These are phyloP conservation scores for Pneumocystis murina DNA, from an alignment of 1,139 yeast species.

Conservation along the genomic window DNA sequence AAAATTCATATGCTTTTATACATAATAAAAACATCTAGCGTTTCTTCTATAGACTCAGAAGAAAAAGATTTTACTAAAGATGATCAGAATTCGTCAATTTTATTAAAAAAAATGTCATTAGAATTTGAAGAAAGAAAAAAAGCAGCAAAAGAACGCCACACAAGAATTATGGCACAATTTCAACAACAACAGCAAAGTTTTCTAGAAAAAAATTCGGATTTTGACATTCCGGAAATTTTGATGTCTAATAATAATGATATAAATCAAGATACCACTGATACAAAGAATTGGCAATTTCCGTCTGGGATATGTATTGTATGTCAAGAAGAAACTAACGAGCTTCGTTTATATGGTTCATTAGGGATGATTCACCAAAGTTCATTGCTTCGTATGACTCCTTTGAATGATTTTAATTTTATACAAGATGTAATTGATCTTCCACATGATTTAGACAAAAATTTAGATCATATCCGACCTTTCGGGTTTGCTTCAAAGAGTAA, in stretches of 20 bases:
- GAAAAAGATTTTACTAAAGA: neutral
- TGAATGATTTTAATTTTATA: conserved; percentile 50
- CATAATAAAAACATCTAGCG: neutral
- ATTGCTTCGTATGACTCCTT: conserved; percentile 50
- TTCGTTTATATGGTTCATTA: conserved; percentile 64
- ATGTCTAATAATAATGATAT: conserved; percentile 17
- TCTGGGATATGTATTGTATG: conserved; percentile 75
- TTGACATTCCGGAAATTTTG: conserved; percentile 20
- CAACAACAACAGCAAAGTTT: conserved; percentile 60
- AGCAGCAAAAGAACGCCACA: conserved; percentile 57
- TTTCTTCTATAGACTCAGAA: neutral
- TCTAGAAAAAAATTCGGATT: conserved; percentile 30
- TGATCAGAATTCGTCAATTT: neutral
- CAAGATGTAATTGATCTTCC: conserved; percentile 25
- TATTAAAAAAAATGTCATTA: conserved; percentile 7
- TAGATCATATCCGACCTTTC: conserved; percentile 13
- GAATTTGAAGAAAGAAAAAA: conserved; percentile 45
- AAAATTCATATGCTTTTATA: neutral
- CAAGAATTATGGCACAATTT: conserved; percentile 60
- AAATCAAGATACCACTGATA: conserved; percentile 13
- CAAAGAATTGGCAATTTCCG: conserved; percentile 54
- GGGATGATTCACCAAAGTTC: conserved; percentile 46
- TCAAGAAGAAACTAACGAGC: conserved; percentile 59
- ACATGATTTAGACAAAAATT: conserved; percentile 22
- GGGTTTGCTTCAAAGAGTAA: conserved; percentile 15